Base-by-base conservation (phyloP, 2,329 filamentous ascomycete species). In the Alternaria triticina region DNA sequence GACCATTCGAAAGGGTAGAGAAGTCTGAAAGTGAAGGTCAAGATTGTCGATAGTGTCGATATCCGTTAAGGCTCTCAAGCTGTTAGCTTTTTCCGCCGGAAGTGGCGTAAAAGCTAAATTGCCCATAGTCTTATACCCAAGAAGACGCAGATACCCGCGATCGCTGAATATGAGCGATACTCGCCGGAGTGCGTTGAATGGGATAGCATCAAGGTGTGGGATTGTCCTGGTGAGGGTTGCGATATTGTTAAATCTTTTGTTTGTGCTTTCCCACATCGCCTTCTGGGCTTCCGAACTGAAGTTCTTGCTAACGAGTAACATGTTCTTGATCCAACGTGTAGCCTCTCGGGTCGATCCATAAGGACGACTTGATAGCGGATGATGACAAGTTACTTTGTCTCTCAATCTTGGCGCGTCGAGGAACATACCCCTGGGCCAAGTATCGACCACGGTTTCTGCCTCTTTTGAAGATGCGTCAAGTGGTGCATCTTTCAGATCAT, bases 51-150 rank as follows among this genome's bases (percentile, higher is more conserved):
- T n/a, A 7, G 0, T 40, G 0, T 40, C 5, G 2, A 40, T 40
- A 2, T 0, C 0, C 0, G 33, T 11, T 2, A 40, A 2, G n/a
- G 9, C n/a, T 0, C 36, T 3, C 36, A 40, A 3, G 15, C 36
- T 1, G 1, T 40, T 17, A 3, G 9, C 8, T 40, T 40, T 40
- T 4, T 2, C 36, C 1, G 36, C n/a, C 8, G 36, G n/a, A 5
- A 40, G 36, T 1, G 15, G 36, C 4, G 36, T 8, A n/a, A 40
- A 40, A 5, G 36, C 36, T 0, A 40, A 2, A 0, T 17, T n/a
- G 3, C 8, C 36, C 4, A 8, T 40, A 1, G 36, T 40, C 5
- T 40, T 40, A 0, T 17, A 40, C 0, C 36, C 36, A n/a, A 40
- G 36, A 0, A 40, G 36, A 40, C 36, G 36, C 15, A 40, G 36